Conservation (phyloP, 1,284 basidiomycete genomes). For the Inonotus obliquus region DNA sequence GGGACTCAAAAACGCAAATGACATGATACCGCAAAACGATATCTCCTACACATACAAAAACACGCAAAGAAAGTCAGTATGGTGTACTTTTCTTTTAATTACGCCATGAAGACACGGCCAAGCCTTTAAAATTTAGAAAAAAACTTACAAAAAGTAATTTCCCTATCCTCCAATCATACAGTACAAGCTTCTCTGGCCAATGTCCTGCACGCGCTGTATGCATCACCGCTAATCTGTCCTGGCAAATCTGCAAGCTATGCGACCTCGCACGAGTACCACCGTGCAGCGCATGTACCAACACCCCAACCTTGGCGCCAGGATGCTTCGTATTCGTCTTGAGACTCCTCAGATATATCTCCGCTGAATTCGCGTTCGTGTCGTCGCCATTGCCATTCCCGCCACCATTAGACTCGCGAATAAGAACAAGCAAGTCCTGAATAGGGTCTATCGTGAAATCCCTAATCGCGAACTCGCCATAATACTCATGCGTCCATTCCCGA, state of each 20-base stretch:
- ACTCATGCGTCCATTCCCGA: slow-evolving; percentile 41
- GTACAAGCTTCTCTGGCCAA: slow-evolving; percentile 38
- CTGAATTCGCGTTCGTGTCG: neutral
- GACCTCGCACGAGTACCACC: slow-evolving; percentile 27
- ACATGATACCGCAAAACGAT: slow-evolving; percentile 5
- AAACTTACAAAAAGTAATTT: slow-evolving; percentile 38
- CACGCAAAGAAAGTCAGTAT: neutral
- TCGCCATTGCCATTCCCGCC: neutral
- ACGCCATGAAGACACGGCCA: neutral
- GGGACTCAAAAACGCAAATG: slow-evolving; percentile 10
- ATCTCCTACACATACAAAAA: slow-evolving; percentile 10
- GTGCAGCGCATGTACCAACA: slow-evolving; percentile 12
- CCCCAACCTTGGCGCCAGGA: slow-evolving; percentile 3
- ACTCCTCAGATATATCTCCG: slow-evolving; percentile 5
- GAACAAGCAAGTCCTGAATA: slow-evolving; percentile 52
- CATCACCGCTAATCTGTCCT: slow-evolving; percentile 44
- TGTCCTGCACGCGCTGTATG: slow-evolving; percentile 27
- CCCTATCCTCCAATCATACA: slow-evolving; percentile 63
- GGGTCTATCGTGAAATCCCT: slow-evolving; percentile 63
- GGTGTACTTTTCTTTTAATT: neutral
- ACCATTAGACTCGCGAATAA: slow-evolving; percentile 30
- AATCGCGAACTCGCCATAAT: slow-evolving; percentile 33
- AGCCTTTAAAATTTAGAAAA: no score
- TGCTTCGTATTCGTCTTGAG: slow-evolving; percentile 13
- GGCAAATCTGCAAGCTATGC: slow-evolving; percentile 46